Base-by-base conservation (phyloP, 331 rosid genomes). In the Saraca asoca region DNA sequence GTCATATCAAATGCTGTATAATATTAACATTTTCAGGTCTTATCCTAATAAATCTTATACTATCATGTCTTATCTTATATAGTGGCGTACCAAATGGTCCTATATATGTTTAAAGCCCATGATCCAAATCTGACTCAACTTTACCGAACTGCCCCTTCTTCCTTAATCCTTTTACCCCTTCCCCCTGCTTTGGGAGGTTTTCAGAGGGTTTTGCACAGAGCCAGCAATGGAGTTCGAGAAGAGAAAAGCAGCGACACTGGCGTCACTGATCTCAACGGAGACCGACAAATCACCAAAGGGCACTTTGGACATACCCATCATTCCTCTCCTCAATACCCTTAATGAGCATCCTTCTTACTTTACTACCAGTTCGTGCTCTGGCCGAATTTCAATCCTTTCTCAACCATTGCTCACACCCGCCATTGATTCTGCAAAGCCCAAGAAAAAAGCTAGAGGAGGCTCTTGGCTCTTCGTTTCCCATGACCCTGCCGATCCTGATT, bases 341-440 rank as follows among this genome's bases (percentile, higher is more conserved):
- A 93, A 93, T 69, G 17, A 57, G 35, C 85, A 84, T 76, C 96
- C 91, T 12, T 71, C 29, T 15, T 93, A 69, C 76, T 93, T 88
- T 87, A 93, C 98, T 54, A 90, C 98, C 75, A 93, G 98, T 51
- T 93, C 98, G 29, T 93, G 98, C 80, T 90, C 98, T 3, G 97
- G 98, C 52, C 84, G 98, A 10, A 84, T 93, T 72, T 88, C 98
- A 1, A 84, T 93, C 74, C 96, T 90, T 44, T 80, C 96, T 19
- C 97, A 90, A 52, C 97, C 95, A 3, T 14, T 69, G 11, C 38
- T 66, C 7, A 75, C 35, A 7, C 57, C 7, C 31, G 62, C 42
- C 9, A 66, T 19, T 16, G 41, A 18, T 49, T 54, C 46, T 6
- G 0, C 60, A 2, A 75, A 61, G 5, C 54, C 80, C 41, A 87